Evolutionary conservation across 2,329 filamentous ascomycete genomes (phyloP).

Genomic region (Harringtonia aguacate): DNA sequence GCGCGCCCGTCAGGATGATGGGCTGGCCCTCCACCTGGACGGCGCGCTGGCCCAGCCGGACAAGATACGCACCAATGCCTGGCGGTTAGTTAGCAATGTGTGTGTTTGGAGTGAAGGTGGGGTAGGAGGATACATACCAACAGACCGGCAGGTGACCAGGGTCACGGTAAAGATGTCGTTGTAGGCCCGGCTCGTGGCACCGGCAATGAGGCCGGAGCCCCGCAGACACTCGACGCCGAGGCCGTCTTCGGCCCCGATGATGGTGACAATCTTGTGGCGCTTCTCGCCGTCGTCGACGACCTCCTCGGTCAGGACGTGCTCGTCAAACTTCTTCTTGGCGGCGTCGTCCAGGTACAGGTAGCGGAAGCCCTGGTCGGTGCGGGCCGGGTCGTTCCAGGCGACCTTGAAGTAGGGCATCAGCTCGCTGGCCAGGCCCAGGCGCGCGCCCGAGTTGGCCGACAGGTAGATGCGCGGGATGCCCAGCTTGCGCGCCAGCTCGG

Average conservation of each 20-base stretch:
- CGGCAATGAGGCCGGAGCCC: slow-evolving; percentile 95
- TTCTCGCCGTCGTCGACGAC: slow-evolving; percentile 79
- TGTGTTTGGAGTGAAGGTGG: not conserved
- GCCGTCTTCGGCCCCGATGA: slow-evolving; percentile 88
- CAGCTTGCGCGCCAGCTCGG: slow-evolving; percentile 79
- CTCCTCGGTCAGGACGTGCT: slow-evolving; percentile 80
- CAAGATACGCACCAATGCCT: slow-evolving; percentile 96
- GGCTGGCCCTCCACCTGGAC: slow-evolving; percentile 98
- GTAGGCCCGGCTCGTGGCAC: slow-evolving; percentile 92
- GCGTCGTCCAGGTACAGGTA: slow-evolving; percentile 90
- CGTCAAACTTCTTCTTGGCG: slow-evolving; percentile 77
- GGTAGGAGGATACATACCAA: slow-evolving; percentile 50
- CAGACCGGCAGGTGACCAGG: slow-evolving; percentile 92
- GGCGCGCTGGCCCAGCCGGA: slow-evolving; percentile 94
- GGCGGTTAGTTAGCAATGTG: slow-evolving; percentile 7
- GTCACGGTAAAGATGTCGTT: slow-evolving; percentile 99
- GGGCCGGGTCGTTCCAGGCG: slow-evolving; percentile 79
- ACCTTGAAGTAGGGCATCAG: slow-evolving; percentile 95
- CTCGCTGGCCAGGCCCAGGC: slow-evolving; percentile 92
- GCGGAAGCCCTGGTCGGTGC: slow-evolving; percentile 84
- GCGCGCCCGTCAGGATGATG: slow-evolving; percentile 95
- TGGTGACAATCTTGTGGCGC: slow-evolving; percentile 86
- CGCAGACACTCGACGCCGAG: slow-evolving; percentile 95
- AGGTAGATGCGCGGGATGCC: slow-evolving; percentile 96
- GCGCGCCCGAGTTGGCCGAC: slow-evolving; percentile 96